Conservation (phyloP, 495 filamentous ascomycete species). For the Talaromyces borbonicus region DNA sequence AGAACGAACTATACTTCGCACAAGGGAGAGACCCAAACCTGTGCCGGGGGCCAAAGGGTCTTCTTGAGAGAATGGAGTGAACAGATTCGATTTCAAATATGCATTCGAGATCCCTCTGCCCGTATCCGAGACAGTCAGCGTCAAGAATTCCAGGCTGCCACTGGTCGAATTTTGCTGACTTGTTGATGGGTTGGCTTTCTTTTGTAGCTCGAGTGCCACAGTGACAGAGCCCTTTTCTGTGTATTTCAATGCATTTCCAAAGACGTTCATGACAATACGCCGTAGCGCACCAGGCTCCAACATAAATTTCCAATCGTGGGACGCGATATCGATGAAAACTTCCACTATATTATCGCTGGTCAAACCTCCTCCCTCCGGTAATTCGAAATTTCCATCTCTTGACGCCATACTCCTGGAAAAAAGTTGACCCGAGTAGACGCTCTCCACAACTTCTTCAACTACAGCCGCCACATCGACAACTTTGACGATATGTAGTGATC, state of each 20-base stretch:
- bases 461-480: conserved; percentile 25
- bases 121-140: conserved; percentile 52
- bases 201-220: conserved; percentile 37
- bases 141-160: conserved; percentile 21
- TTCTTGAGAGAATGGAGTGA: conserved; percentile 69
- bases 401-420: conserved; percentile 18
- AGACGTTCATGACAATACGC: conserved; percentile 70
- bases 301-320: conserved; percentile 51
- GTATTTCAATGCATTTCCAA: conserved; percentile 78
- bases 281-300: conserved; percentile 63
- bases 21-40: conserved; percentile 42
- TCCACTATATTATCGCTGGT: conserved; percentile 27
- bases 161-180: neutral
- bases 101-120: conserved; percentile 65
- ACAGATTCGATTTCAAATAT: conserved; percentile 57
- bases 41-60: conserved; percentile 48
- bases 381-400: neutral
- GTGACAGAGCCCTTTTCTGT: conserved; percentile 56
- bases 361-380: neutral
- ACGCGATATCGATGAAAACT: conserved; percentile 54
- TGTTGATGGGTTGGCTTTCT: too few relatives aligned
- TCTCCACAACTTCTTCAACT: conserved; percentile 41
- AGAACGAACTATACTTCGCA: conserved; percentile 40
- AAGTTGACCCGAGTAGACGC: conserved; percentile 40
- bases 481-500: conserved; percentile 18